Base-by-base conservation (phyloP, 768 basidiomycete genomes). In the Phallus indusiatus region DNA sequence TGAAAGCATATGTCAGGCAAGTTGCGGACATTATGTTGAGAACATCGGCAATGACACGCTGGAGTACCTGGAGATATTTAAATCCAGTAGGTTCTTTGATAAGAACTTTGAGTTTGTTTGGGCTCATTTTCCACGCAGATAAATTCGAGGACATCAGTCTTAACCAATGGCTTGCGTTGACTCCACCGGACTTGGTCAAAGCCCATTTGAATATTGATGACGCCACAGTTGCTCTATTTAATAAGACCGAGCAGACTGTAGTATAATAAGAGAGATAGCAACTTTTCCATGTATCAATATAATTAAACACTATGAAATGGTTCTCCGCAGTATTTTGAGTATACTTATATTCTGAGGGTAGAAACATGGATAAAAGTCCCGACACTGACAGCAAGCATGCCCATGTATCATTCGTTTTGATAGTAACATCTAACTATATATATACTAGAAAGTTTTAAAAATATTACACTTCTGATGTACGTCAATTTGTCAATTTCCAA, bases 11-110 rank as follows among this genome's bases (percentile, higher is more conserved):
- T 37, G 60, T 14, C 42, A 42, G 42, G 42, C 42, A 42, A 42
- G 42, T 42, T 42, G 63, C 78, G 82, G 83, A 0, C 85, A 86
- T 65, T 85, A 85, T 64, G 73, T 86, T 22, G 83, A 85, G 67
- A 85, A 86, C 67, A 81, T 76, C 4, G 83, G 83, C 16, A 79
- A 82, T 62, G 74, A 76, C 1, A 78, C 83, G 1, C 66, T 86
- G 47, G 73, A 69, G 61, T 82, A 78, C 64, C 72, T 86, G 7
- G 83, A 86, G 66, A 77, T 86, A n/a, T 81, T 85, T 67, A 78
- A 75, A 63, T 73, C 81, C 28, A 74, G 79, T 78, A 66, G 54
- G 71, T 36, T 37, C 20, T 14, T 56, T 59, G 34, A 55, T 58
- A 20, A 57, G 14, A 34, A 53, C 65, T n/a, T 49, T 52, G 7